phyloP scores from a whole-genome alignment of 768 basidiomycete species.

The Pluteus cervinus region DNA sequence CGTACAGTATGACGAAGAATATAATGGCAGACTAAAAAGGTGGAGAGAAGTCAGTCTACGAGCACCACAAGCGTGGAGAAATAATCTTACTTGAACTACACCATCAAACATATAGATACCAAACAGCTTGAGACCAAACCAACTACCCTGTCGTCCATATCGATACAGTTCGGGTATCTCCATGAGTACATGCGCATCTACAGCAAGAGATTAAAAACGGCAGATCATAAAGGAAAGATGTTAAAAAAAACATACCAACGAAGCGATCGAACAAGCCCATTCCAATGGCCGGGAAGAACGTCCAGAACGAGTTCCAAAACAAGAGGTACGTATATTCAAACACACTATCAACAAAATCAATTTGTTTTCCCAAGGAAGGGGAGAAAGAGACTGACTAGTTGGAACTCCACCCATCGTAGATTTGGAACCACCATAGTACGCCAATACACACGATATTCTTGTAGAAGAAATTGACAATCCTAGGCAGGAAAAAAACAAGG shows the following conservation, averaged over 20 bases:
- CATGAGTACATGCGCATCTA: slow-evolving; percentile 86
- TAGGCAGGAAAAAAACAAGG: slow-evolving; percentile 18
- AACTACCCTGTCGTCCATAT: slow-evolving; percentile 71
- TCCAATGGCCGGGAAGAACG: slow-evolving; percentile 84
- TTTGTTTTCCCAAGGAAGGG: background rate
- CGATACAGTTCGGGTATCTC: slow-evolving; percentile 86
- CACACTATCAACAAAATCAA: slow-evolving; percentile 29
- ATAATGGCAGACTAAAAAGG: slow-evolving; percentile 67
- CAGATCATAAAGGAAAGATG: slow-evolving; percentile 3
- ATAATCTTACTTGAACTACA: slow-evolving; percentile 57
- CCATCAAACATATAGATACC: slow-evolving; percentile 78
- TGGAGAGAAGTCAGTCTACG: slow-evolving; percentile 1
- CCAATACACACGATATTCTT: slow-evolving; percentile 97
- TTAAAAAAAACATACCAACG: slow-evolving; percentile 45
- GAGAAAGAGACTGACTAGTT: slow-evolving; percentile 52
- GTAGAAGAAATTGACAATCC: slow-evolving; percentile 98
- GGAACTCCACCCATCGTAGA: slow-evolving; percentile 92
- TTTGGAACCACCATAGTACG: slow-evolving; percentile 97
- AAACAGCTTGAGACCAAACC: slow-evolving; percentile 74
- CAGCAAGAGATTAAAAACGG: background rate
- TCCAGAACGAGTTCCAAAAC: slow-evolving; percentile 99
- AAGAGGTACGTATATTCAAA: slow-evolving; percentile 89
- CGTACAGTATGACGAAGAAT: slow-evolving; percentile 80
- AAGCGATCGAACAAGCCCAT: slow-evolving; percentile 94
- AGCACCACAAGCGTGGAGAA: slow-evolving; percentile 1